Base-by-base conservation (phyloP, 1,284 basidiomycete genomes). In the Meripilus lineatus region DNA sequence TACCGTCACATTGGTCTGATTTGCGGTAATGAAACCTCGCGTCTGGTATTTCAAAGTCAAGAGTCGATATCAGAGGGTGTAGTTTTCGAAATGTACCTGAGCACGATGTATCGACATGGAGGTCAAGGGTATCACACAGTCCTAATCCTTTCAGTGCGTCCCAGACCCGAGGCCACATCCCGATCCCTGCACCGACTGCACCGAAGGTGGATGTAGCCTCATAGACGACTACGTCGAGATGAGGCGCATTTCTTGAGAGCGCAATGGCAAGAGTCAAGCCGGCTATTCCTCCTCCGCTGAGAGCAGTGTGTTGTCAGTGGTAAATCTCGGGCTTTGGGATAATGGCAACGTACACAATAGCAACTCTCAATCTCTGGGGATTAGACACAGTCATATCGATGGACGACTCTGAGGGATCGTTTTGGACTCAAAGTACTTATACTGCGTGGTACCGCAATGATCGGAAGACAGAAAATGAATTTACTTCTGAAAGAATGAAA, bases 161-260 rank as follows among this genome's bases (percentile, higher is more conserved):
- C 56, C 57, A 55, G 5, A 47, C 42, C 14, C 57, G 47, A 10
- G 63, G 63, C 47, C 48, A 56, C 40, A 65, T 46, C 3, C 51
- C 55, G 18, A 64, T 64, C 5, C 70, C 71, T 6, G 71, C 71
- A 4, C 72, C 71, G 28, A 70, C 56, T 51, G 67, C 66, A 14
- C 61, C 53, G 41, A 74, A 66, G 40, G 58, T 52, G 5, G 46
- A 24, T 1, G 67, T 59, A 6, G 64, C 58, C 51, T 72, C 71
- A 53, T 70, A 73, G n/a, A 72, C 53, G 24, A 67, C 62, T 30
- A 73, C 59, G 15, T 65, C 61, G 23, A 72, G 65, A 45, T 69
- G 60, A 3, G 64, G 54, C 32, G 63, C 49, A 22, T 36, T 59
- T 45, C 62, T 61, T 5, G 63, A 55, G 15, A 74, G 50, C 2